phyloP scores from a whole-genome alignment of 2,329 filamentous ascomycete species.

The Aspergillus cejpii region DNA sequence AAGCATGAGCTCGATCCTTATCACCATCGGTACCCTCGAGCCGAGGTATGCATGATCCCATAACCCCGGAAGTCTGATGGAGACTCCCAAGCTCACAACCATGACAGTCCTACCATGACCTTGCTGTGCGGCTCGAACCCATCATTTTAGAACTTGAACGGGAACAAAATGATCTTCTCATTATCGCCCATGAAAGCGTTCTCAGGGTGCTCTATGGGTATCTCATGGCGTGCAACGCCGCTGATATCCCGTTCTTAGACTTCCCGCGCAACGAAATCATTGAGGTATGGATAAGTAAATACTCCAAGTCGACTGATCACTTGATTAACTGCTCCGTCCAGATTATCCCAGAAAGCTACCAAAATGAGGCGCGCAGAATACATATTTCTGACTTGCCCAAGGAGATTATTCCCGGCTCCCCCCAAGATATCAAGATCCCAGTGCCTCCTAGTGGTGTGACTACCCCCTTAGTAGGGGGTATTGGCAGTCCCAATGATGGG shows the following conservation, averaged over 20 bases:
- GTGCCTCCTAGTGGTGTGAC: conserved; percentile 54
- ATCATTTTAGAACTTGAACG: conserved; percentile 96
- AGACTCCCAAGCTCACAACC: background rate
- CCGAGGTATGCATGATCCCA: conserved; percentile 58
- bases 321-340: conserved; percentile 25
- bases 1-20: conserved; percentile 95
- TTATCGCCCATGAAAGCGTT: conserved; percentile 98
- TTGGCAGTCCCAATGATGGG: conserved; percentile 37
- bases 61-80: background rate
- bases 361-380: conserved; percentile 89
- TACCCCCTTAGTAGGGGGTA: conserved; percentile 40
- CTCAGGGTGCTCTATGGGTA: conserved; percentile 94
- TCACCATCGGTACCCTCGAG: conserved; percentile 89
- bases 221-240: conserved; percentile 95
- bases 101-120: conserved; percentile 84
- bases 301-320: background rate
- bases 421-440: conserved; percentile 73
- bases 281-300: conserved; percentile 50
- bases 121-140: conserved; percentile 94
- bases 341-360: conserved; percentile 95
- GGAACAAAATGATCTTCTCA: conserved; percentile 94
- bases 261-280: conserved; percentile 98
- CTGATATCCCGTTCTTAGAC: conserved; percentile 84
- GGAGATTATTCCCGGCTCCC: conserved; percentile 65
- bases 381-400: conserved; percentile 65